Base-by-base conservation (phyloP, 2,329 filamentous ascomycete species). In the Paracoccidioides brasiliensis region DNA sequence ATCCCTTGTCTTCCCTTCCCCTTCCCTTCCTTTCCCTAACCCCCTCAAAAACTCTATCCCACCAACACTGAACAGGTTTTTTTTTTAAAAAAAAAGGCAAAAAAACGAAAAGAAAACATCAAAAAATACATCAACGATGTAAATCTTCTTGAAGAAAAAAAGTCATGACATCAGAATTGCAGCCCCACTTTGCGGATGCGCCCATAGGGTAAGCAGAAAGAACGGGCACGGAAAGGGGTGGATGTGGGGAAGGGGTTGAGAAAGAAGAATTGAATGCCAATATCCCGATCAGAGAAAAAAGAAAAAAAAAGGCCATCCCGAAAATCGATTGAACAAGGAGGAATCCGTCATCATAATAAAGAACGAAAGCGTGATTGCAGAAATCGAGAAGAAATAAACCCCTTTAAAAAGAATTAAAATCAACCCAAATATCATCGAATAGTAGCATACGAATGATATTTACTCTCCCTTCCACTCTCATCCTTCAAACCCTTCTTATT, bases 361-460 rank as follows among this genome's bases (percentile, higher is more conserved):
- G n/a, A n/a, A n/a, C n/a, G n/a, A n/a, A n/a, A n/a, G n/a, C n/a
- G n/a, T n/a, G n/a, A n/a, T n/a, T n/a, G n/a, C n/a, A 30, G 37
- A 5, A 40, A 7, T 3, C 35, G 9, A 3, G 33, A 14, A 10
- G 15, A 37, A 10, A n/a, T n/a, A n/a, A n/a, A n/a, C n/a, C n/a
- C n/a, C n/a, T n/a, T n/a, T n/a, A 4, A 45, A 45, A 5, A 30
- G 1, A n/a, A 35, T 9, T 3, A 15, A 35, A n/a, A 14, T 6
- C 28, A n/a, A 42, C 40, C 30, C 15, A 7, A 30, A 5, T 14
- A 12, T 38, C 62, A 80, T 57, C 89, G 83, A 65, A 95, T 95
- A 54, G 90, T 83, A 52, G 86, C 86, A 86, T 87, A 93, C 68
- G 88, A 86, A 44, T 83, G 81, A 56, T 93, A 76, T 61, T 80